phyloP scores from a whole-genome alignment of 2,329 filamentous ascomycete genomes.

The Nemania serpens region DNA sequence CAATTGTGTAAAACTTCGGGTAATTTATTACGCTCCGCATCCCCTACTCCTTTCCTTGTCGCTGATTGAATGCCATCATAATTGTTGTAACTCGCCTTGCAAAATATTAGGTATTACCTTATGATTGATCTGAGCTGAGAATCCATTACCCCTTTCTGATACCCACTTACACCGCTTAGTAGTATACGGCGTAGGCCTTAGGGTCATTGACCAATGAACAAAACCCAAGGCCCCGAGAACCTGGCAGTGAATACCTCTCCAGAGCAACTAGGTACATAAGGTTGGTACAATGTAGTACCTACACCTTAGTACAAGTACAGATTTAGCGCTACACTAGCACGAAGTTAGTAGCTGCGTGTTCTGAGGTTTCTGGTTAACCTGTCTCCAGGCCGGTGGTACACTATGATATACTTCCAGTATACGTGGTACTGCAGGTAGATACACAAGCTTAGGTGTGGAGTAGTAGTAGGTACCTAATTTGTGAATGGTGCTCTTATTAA shows the following conservation, averaged over 20 bases:
- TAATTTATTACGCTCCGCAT: neutral
- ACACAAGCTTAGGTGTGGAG: too few relatives aligned
- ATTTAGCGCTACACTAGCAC: neutral
- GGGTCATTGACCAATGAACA: conserved; percentile 5
- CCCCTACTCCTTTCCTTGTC: neutral
- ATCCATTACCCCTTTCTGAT: conserved; percentile 17
- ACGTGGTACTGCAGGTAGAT: too few relatives aligned
- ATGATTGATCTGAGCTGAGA: conserved; percentile 25
- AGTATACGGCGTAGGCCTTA: neutral
- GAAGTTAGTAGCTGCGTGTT: neutral
- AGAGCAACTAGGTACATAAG: neutral
- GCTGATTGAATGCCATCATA: neutral
- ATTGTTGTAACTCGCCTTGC: neutral
- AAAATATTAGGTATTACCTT: too few relatives aligned
- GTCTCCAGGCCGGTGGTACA: neutral
- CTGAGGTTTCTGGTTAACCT: neutral
- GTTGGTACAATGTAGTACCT: neutral
- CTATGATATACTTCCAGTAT: too few relatives aligned
- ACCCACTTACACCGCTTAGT: conserved; percentile 10
- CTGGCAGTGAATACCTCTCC: conserved; percentile 15
- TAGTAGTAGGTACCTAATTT: too few relatives aligned
- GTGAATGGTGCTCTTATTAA: too few relatives aligned
- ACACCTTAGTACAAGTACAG: neutral
- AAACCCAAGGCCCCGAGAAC: conserved; percentile 20
- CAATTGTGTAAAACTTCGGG: neutral